Base-by-base conservation (phyloP, 2,329 filamentous ascomycete genomes). In the Pseudofabraea citricarpa region DNA sequence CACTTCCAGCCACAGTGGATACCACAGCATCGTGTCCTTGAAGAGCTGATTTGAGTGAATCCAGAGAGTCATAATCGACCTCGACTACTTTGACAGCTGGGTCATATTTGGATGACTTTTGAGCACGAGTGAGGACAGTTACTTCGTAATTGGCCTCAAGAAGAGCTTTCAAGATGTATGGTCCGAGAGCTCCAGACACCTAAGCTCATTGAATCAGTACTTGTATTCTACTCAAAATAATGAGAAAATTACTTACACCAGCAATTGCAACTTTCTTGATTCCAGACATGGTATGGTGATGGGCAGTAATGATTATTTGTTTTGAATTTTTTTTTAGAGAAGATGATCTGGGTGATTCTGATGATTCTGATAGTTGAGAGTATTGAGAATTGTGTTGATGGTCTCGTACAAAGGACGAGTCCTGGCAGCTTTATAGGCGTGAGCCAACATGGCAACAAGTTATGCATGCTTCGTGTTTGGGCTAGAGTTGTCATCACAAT, bases 1-100 rank as follows among this genome's bases (percentile, higher is more conserved):
- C 47, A n/a, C 40, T 21, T 6, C 20, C 22, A 35, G 44, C 54
- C 22, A 81, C 62, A 0, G 71, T 65, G 7, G 69, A 71, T 35
- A 83, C 56, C 8, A 79, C 66, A 2, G 73, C 77, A 55, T 83
- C 78, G 43, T 78, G 71, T 29, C 71, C 74, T 33, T 67, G 52
- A 37, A 83, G 69, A 3, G 71, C 72, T 2, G 58, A 40, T 4
- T 60, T 63, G 9, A 78, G 62, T 23, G 69, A 68, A 3, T 59
- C 42, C 4, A 65, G 56, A 6, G 58, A 54, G 24, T 64, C 59
- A 45, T 70, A 74, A 52, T 75, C 64, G 19, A 68, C 65, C 21
- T 67, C 64, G 45, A 69, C 44, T 18, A 75, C 66, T 13, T 64
- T 65, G 52, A 71, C 61, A 19, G 56, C 45, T 27, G 46, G 23